Conservation (phyloP, 106 monocot genomes). For the Xerophyta viscosa region DNA sequence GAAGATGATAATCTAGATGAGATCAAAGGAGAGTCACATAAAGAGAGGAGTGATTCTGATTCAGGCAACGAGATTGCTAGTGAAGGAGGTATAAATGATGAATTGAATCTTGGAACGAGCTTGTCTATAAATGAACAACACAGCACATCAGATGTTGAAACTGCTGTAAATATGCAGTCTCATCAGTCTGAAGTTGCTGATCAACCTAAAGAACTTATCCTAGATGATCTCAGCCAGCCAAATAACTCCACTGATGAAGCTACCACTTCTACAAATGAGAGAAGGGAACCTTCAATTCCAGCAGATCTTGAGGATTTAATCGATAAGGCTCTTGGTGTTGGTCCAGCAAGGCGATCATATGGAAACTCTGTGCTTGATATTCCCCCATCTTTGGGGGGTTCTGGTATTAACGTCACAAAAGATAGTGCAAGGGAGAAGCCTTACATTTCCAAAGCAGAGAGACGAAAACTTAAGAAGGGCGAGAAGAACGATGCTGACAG, state of each 20-base stretch:
- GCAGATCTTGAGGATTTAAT: slow-evolving; percentile 79
- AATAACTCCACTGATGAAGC: slow-evolving; percentile 2
- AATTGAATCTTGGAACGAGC: slow-evolving; percentile 8
- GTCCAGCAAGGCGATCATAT: slow-evolving; percentile 42
- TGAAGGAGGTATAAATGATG: slow-evolving; percentile 13
- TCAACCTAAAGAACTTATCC: slow-evolving; percentile 6
- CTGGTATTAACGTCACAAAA: slow-evolving; percentile 26
- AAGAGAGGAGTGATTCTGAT: slow-evolving; percentile 33
- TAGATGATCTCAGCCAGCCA: slow-evolving; percentile 2
- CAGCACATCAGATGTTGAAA: background rate
- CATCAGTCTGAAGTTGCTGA: background rate
- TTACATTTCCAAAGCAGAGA: slow-evolving; percentile 81
- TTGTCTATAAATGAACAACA: slow-evolving; percentile 4
- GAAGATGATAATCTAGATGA: slow-evolving; percentile 69
- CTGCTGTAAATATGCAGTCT: background rate
- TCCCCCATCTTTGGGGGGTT: slow-evolving; percentile 14
- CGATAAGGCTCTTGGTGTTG: slow-evolving; percentile 79
- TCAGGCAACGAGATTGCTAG: slow-evolving; percentile 32
- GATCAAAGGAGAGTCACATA: slow-evolving; percentile 23
- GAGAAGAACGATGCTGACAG: slow-evolving; percentile 22
- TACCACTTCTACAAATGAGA: slow-evolving; percentile 19
- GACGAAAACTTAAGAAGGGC: slow-evolving; percentile 76
- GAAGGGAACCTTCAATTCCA: slow-evolving; percentile 25
- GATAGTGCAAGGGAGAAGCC: slow-evolving; percentile 59
- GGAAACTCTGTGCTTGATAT: slow-evolving; percentile 26